A percentile compares a stretch with the other conserved stretches of the same genome.
Conservation (phyloP, 2,329 filamentous ascomycete genomes). For the Metarhizium rileyi region DNA sequence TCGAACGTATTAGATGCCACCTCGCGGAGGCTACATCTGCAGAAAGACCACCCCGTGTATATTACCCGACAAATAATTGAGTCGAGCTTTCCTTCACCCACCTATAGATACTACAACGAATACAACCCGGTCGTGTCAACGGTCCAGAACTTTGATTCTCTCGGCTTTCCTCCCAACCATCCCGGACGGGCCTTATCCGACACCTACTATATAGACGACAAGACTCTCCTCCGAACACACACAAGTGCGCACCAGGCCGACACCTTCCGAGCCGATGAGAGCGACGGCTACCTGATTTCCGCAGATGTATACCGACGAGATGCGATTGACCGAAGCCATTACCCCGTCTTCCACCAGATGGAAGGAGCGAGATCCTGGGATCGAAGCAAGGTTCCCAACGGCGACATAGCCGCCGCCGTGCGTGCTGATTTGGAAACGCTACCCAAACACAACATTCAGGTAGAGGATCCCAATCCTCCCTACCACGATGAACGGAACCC, state of each 20-base stretch:
- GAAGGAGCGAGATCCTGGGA: slow-evolving; percentile 91
- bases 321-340: slow-evolving; percentile 89
- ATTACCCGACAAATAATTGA: slow-evolving; percentile 92
- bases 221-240: slow-evolving; percentile 81
- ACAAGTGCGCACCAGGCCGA: slow-evolving; percentile 89
- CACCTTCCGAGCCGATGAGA: slow-evolving; percentile 62
- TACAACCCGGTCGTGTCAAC: slow-evolving; percentile 78
- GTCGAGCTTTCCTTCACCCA: slow-evolving; percentile 66
- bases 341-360: slow-evolving; percentile 98
- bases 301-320: slow-evolving; percentile 94
- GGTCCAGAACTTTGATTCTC: slow-evolving; percentile 88
- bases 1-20: slow-evolving; percentile 64
- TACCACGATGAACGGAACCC: slow-evolving; percentile 74
- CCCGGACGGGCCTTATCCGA: slow-evolving; percentile 80
- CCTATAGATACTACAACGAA: slow-evolving; percentile 67
- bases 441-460: slow-evolving; percentile 62
- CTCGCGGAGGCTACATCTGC: slow-evolving; percentile 74
- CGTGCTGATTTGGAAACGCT: slow-evolving; percentile 60
- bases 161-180: slow-evolving; percentile 82
- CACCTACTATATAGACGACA: slow-evolving; percentile 87
- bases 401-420: slow-evolving; percentile 55
- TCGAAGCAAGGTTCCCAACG: slow-evolving; percentile 46
- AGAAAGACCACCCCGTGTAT: slow-evolving; percentile 77
- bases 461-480: slow-evolving; percentile 76
- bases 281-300: slow-evolving; percentile 76